A percentile compares a stretch with the other conserved stretches of the same genome.
Conservation (phyloP, 768 basidiomycete species). For the Mycena capillaripes region DNA sequence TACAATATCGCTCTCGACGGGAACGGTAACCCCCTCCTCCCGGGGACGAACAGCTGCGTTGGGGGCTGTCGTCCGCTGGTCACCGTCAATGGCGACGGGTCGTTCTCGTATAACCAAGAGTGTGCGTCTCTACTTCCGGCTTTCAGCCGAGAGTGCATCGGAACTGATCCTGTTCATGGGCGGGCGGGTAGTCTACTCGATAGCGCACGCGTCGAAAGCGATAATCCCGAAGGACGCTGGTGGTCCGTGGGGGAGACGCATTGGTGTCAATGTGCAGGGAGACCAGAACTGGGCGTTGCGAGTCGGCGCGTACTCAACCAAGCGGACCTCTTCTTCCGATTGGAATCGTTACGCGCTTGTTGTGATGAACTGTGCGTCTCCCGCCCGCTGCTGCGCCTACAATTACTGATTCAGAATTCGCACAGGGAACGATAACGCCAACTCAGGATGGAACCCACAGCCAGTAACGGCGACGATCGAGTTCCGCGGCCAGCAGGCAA, state of each 20-base stretch:
- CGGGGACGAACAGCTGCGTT: conserved; percentile 74
- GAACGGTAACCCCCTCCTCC: conserved; percentile 72
- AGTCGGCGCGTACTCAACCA: conserved; percentile 78
- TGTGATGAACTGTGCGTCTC: conserved; percentile 74
- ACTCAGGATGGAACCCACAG: conserved; percentile 64
- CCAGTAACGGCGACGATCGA: conserved; percentile 73
- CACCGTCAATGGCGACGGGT: conserved; percentile 75
- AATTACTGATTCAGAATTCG: background rate
- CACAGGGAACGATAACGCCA: conserved; percentile 65
- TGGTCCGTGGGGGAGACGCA: conserved; percentile 81
- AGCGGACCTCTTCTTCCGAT: conserved; percentile 65
- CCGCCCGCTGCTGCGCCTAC: no score
- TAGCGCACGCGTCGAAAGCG: conserved; percentile 84
- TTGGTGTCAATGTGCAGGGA: conserved; percentile 74
- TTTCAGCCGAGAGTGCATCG: no score
- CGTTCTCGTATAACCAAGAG: conserved; percentile 79
- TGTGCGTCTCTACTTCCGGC: conserved; percentile 41
- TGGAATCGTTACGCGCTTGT: conserved; percentile 80
- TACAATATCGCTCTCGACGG: conserved; percentile 86
- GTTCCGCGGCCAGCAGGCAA: conserved; percentile 77
- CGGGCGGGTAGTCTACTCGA: conserved; percentile 61
- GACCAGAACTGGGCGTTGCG: conserved; percentile 66
- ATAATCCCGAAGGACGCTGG: conserved; percentile 76
- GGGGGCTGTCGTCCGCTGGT: conserved; percentile 77
- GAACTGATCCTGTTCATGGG: background rate